These are phyloP conservation scores for Colletotrichum abscissum DNA, from an alignment of 2,329 filamentous ascomycete genomes.

Conservation along the genomic window DNA sequence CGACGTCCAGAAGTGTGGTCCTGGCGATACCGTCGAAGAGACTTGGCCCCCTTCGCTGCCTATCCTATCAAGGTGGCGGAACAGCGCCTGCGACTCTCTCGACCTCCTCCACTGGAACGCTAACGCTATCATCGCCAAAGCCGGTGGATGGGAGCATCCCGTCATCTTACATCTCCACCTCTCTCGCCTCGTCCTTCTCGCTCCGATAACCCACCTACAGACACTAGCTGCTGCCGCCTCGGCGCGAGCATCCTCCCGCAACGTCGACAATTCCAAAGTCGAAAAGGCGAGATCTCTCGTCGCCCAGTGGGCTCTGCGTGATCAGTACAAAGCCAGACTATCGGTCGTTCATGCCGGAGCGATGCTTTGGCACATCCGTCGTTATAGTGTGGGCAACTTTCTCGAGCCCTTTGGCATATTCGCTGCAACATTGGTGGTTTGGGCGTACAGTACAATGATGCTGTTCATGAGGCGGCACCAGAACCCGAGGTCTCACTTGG, in stretches of 20 bases:
- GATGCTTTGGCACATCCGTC: conserved; percentile 57
- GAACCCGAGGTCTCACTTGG: neutral
- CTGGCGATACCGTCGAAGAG: conserved; percentile 9
- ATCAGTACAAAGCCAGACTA: conserved; percentile 57
- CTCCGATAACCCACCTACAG: conserved; percentile 58
- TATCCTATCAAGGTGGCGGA: conserved; percentile 49
- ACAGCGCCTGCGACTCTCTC: conserved; percentile 57
- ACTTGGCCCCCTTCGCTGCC: conserved; percentile 32
- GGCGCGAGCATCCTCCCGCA: conserved; percentile 25
- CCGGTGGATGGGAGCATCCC: conserved; percentile 63
- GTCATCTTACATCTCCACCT: conserved; percentile 67
- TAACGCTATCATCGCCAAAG: conserved; percentile 60
- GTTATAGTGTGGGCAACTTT: conserved; percentile 53
- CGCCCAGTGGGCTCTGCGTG: conserved; percentile 37
- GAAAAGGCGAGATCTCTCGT: conserved; percentile 13
- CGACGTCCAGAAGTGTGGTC: conserved; percentile 6
- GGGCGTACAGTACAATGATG: conserved; percentile 48
- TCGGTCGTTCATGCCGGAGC: conserved; percentile 56
- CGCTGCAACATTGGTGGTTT: conserved; percentile 51
- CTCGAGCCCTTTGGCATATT: conserved; percentile 52
- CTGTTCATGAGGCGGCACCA: conserved; percentile 8
- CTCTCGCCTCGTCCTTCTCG: conserved; percentile 62
- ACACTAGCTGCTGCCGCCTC: conserved; percentile 41
- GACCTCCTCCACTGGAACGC: conserved; percentile 70
- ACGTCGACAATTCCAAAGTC: neutral